These are phyloP conservation scores for Cytospora paraplurivora DNA, from an alignment of 2,329 filamentous ascomycete species.

Conservation along the genomic window DNA sequence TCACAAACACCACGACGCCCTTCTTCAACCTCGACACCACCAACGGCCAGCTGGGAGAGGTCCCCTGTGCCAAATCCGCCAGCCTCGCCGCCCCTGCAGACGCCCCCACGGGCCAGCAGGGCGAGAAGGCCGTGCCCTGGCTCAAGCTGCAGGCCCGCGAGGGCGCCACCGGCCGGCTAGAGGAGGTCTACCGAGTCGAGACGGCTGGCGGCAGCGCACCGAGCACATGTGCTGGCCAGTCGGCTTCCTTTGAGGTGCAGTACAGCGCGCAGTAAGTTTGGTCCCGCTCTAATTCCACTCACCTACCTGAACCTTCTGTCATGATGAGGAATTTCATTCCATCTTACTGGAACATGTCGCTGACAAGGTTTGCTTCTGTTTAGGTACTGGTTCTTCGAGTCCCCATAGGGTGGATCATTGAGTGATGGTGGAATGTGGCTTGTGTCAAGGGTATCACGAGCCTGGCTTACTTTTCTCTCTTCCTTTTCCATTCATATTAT, in stretches of 20 bases:
- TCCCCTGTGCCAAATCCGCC: conserved; percentile 63
- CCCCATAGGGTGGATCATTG: background rate
- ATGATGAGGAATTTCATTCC: background rate
- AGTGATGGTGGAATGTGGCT: background rate
- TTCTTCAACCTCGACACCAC: conserved; percentile 76
- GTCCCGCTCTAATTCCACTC: conserved; percentile 1
- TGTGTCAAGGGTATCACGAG: background rate
- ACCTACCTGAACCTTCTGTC: background rate
- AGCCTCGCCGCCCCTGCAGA: conserved; percentile 63
- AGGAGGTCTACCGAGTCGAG: conserved; percentile 79
- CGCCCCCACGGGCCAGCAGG: conserved; percentile 60
- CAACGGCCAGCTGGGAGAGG: conserved; percentile 58
- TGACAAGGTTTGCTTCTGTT: conserved; percentile 11
- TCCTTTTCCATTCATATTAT: background rate
- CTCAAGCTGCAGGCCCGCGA: conserved; percentile 51
- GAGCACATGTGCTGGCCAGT: conserved; percentile 67
- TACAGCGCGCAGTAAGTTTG: conserved; percentile 86
- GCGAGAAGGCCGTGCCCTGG: conserved; percentile 76
- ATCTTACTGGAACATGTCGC: background rate
- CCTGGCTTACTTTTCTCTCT: background rate
- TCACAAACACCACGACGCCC: conserved; percentile 69
- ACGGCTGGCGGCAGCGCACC: conserved; percentile 83
- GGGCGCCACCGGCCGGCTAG: conserved; percentile 63
- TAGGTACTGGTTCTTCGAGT: conserved; percentile 45
- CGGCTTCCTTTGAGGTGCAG: conserved; percentile 67